Conservation (phyloP, 1,284 basidiomycete species). For the Phylloporus sp. region DNA sequence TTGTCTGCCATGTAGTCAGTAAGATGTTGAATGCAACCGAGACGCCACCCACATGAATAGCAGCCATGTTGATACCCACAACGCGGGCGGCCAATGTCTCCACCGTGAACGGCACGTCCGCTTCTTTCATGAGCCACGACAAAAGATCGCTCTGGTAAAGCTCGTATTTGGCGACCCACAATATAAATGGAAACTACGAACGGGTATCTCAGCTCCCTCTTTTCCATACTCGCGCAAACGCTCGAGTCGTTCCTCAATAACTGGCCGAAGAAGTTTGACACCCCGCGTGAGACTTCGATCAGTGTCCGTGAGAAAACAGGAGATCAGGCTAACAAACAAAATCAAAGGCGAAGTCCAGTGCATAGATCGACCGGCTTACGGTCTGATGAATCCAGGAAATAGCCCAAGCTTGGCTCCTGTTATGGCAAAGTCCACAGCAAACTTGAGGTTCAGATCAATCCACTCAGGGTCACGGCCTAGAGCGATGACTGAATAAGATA, state of each 20-base stretch:
- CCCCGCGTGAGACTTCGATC: slow-evolving; percentile 6
- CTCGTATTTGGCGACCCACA: not conserved
- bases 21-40: not conserved
- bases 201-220: slow-evolving; percentile 49
- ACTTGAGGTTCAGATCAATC: slow-evolving; percentile 44
- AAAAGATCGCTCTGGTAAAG: slow-evolving; percentile 50
- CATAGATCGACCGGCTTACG: slow-evolving; percentile 38
- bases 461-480: slow-evolving; percentile 52
- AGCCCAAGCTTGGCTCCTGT: slow-evolving; percentile 37
- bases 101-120: slow-evolving; percentile 30
- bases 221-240: slow-evolving; percentile 43
- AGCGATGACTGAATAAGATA: no score
- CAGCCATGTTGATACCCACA: slow-evolving; percentile 47
- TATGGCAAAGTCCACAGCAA: slow-evolving; percentile 41
- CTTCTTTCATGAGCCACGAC: slow-evolving; percentile 54
- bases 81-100: slow-evolving; percentile 42
- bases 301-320: not conserved
- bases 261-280: slow-evolving; percentile 40
- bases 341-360: not conserved
- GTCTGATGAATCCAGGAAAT: slow-evolving; percentile 49
- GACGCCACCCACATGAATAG: slow-evolving; percentile 41
- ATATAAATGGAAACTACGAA: slow-evolving; percentile 30
- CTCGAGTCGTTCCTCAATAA: slow-evolving; percentile 48
- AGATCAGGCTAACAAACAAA: slow-evolving; percentile 6
- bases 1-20: slow-evolving; percentile 14